Evolutionary conservation across 2,329 filamentous ascomycete species (phyloP), one percentile per base, ranked within the genome.

Genomic region (Colletotrichum graminicola): DNA sequence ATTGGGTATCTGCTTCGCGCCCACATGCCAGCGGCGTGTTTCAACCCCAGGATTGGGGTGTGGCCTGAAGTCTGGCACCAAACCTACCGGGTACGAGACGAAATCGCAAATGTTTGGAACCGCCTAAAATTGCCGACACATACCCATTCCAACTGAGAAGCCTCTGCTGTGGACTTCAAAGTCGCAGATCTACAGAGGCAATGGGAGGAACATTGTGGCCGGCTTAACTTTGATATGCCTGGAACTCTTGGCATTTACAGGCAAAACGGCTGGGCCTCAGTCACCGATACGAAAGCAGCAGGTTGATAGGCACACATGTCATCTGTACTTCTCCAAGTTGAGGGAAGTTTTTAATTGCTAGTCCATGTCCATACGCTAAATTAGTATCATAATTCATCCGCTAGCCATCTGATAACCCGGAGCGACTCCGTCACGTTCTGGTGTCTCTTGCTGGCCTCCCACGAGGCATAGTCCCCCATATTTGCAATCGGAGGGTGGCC

Each of bases 371-470:
- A 3, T 43, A 10, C 36, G 21, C 43, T 52, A 23, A 54, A 26
- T 18, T 21, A 52, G 43, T 62, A 29, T 72, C 69, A 72, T 72
- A 61, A 64, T n/a, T 64, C 69, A 47, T 72, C 69, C 12, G 69
- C 60, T 11, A 72, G 54, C 69, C 69, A 72, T 34, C 69, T 59
- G 7, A 72, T 69, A 21, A 69, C 69, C 10, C 69, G 69, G 5
- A 72, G 47, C n/a, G 65, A 72, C 60, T 72, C 65, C 52, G 57
- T 68, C 29, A 72, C 69, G 29, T 14, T 45, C 45, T 72, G 69
- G 32, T 72, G 69, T 6, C 65, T 54, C 21, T 61, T 66, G 47
- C 65, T 62, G 29, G 64, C 65, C 45, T 69, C 69, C 29, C 45
- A 43, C 39, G 59, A 55, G 34, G 60, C 69, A 23, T 63, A 60